Evolutionary conservation across 2,329 filamentous ascomycete genomes (phyloP).

Genomic region (Escovopsis sp.): DNA sequence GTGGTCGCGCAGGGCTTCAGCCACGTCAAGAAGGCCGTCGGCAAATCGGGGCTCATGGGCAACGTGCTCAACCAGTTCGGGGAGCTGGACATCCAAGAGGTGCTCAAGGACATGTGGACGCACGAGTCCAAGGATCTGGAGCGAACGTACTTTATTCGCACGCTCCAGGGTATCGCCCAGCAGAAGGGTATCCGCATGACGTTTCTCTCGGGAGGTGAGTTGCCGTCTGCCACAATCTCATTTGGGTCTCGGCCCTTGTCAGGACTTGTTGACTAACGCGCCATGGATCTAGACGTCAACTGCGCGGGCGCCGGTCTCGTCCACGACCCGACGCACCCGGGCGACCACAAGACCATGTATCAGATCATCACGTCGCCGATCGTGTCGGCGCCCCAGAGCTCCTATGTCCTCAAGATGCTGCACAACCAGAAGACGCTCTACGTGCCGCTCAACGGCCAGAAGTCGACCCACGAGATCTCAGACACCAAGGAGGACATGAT

Average conservation of each 20-base stretch:
- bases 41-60: constrained; percentile 91
- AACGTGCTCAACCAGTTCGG: constrained; percentile 92
- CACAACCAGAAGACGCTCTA: constrained; percentile 90
- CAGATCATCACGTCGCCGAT: constrained; percentile 89
- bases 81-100: constrained; percentile 87
- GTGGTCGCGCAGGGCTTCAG: constrained; percentile 87
- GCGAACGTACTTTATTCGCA: constrained; percentile 89
- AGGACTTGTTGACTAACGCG: neutral
- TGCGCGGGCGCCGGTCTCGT: constrained; percentile 83
- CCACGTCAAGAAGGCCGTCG: constrained; percentile 90
- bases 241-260: neutral
- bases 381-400: constrained; percentile 72
- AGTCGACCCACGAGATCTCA: constrained; percentile 55
- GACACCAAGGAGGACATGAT: constrained; percentile 99
- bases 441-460: constrained; percentile 73
- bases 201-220: constrained; percentile 73
- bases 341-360: constrained; percentile 98
- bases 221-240: neutral
- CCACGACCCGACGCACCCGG: constrained; percentile 81
- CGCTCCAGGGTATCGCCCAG: constrained; percentile 84
- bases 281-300: constrained; percentile 50
- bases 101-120: constrained; percentile 93
- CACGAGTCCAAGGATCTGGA: constrained; percentile 97
- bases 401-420: constrained; percentile 85
- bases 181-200: constrained; percentile 95